phyloP scores from a whole-genome alignment of 768 basidiomycete genomes.

The Tubosaeta sp. region DNA sequence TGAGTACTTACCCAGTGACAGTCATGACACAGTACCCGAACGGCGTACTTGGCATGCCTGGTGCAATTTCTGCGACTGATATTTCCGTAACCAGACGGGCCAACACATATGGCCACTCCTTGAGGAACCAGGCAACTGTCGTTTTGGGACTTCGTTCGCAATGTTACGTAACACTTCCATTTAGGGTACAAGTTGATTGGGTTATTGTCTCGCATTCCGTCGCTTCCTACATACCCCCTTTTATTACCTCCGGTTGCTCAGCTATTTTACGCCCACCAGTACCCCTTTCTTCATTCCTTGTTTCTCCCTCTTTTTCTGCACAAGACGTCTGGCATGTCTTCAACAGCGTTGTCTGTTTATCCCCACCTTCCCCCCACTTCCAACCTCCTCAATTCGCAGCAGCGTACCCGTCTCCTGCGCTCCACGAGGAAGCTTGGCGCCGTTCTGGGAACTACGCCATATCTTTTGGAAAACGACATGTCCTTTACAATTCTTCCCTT shows the following conservation, averaged over 20 bases:
- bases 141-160: neutral
- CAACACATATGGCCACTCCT: no score
- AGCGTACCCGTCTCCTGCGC: slow-evolving; percentile 35
- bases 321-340: slow-evolving; percentile 21
- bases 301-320: neutral
- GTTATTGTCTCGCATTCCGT: neutral
- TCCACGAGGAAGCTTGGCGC: slow-evolving; percentile 35
- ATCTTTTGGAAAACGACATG: slow-evolving; percentile 26
- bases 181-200: slow-evolving; percentile 11
- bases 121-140: no score
- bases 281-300: neutral
- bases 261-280: slow-evolving; percentile 2
- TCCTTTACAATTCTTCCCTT: slow-evolving; percentile 23
- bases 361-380: slow-evolving; percentile 32
- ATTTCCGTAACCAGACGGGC: no score
- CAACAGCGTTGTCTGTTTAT: slow-evolving; percentile 13
- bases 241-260: neutral
- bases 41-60: no score
- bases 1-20: no score
- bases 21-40: neutral
- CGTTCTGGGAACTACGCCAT: slow-evolving; percentile 35
- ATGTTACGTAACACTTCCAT: slow-evolving; percentile 10
- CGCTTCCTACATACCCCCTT: neutral
- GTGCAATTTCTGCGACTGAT: no score
- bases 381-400: slow-evolving; percentile 28